Evolutionary conservation across 345 rosid genomes (phyloP), one percentile per base, ranked within the genome.

Genomic region (Anacardium occidentale): DNA sequence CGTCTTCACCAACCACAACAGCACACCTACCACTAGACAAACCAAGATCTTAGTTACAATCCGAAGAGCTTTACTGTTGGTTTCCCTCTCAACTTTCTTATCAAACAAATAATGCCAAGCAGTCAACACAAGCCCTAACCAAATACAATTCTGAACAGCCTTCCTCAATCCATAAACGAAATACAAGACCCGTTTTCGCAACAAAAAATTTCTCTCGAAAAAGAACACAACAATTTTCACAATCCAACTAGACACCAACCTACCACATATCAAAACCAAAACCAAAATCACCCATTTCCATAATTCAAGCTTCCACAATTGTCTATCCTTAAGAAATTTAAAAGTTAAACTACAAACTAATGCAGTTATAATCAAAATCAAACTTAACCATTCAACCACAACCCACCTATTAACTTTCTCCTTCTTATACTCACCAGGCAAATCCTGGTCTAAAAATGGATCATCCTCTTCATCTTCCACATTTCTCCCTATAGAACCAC

Each of bases 211-310:
- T 65, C 93, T 82, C 69, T 94, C 97, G 1, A 91, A 82, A n/a
- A 88, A 78, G 75, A 81, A 90, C 9, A 94, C 98, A 0, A 82
- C 74, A 3, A 91, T 65, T 69, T 81, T 79, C 64, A 91, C 87
- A 59, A 88, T 82, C 97, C 97, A 90, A 37, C 95, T 91, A 0
- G 98, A 94, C 44, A 91, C 90, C 72, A 94, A 69, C 53, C 98
- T 82, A 15, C 96, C 98, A 70, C 94, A 91, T 25, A 94, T 90
- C 81, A 94, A 78, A 24, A 91, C 91, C 71, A 91, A 79, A 59
- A 88, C 74, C 85, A 91, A 66, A 63, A 90, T 91, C 67, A 80
- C 94, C 98, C 98, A 94, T 82, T 89, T 94, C 98, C 97, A 94
- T 6, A 94, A 73, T 65, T 75, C 68, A 32, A 94, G 88, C 22